phyloP scores from a whole-genome alignment of 345 rosid species.

The Citrus inodora region DNA sequence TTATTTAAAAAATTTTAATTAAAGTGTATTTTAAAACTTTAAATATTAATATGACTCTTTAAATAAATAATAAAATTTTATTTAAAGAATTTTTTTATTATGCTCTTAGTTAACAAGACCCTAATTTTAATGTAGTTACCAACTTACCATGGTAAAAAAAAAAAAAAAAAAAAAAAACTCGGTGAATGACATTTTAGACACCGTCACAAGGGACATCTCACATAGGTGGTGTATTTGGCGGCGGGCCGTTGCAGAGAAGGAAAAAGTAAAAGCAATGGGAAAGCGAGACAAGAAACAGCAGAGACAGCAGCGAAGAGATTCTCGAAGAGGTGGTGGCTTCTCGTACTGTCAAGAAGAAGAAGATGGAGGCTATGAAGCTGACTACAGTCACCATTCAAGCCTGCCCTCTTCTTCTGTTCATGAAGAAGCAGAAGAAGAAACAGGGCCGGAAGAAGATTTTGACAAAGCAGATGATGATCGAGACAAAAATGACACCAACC shows the following conservation, averaged over 20 bases:
- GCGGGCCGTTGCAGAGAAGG: neutral
- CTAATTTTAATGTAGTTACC: no score
- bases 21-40: no score
- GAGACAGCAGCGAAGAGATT: conserved; percentile 47
- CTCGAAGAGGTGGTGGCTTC: conserved; percentile 31
- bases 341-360: conserved; percentile 37
- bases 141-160: no score
- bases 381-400: conserved; percentile 14
- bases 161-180: no score
- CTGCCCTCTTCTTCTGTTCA: conserved; percentile 25
- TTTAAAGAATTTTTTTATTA: no score
- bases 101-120: no score
- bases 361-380: conserved; percentile 21
- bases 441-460: conserved; percentile 11
- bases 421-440: conserved; percentile 18
- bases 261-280: conserved; percentile 41
- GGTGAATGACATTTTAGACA: no score
- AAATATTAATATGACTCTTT: no score
- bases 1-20: no score
- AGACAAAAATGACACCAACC: conserved; percentile 22
- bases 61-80: no score
- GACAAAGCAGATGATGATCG: conserved; percentile 25
- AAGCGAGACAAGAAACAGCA: conserved; percentile 70
- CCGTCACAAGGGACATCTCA: neutral
- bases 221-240: neutral